Evolutionary conservation across 768 basidiomycete genomes (phyloP).

Genomic region (Tricholoma furcatifolium): DNA sequence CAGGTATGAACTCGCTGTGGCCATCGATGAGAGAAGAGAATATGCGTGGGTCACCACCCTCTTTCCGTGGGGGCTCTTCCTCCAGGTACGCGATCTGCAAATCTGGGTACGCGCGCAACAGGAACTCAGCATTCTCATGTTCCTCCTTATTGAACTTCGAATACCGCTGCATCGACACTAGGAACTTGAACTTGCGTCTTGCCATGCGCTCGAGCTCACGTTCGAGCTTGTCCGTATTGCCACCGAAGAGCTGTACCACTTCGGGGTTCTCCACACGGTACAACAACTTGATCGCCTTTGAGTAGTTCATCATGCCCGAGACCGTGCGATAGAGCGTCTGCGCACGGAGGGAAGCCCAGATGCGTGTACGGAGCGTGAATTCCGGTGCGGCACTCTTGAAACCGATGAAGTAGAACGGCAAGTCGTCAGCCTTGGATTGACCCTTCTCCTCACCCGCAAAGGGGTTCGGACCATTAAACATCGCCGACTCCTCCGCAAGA

Average conservation of each 20-base stretch:
- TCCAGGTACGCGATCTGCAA: slow-evolving; percentile 98
- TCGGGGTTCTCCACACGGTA: slow-evolving; percentile 99
- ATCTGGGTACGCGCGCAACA: slow-evolving; percentile 96
- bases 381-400: slow-evolving; percentile 99
- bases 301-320: slow-evolving; percentile 99
- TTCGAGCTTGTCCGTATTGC: slow-evolving; percentile 96
- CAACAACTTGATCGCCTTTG: slow-evolving; percentile 98
- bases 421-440: slow-evolving; percentile 80
- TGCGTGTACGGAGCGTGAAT: slow-evolving; percentile 96
- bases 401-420: slow-evolving; percentile 97
- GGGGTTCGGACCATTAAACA: slow-evolving; percentile 77
- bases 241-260: slow-evolving; percentile 95
- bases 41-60: slow-evolving; percentile 92
- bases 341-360: slow-evolving; percentile 98
- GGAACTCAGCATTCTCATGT: slow-evolving; percentile 97
- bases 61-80: slow-evolving; percentile 91
- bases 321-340: slow-evolving; percentile 99
- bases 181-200: slow-evolving; percentile 97
- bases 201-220: slow-evolving; percentile 97
- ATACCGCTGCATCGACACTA: slow-evolving; percentile 99
- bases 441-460: slow-evolving; percentile 77
- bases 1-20: slow-evolving; percentile 91
- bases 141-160: slow-evolving; percentile 99
- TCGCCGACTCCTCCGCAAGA: slow-evolving; percentile 90
- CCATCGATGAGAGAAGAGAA: slow-evolving; percentile 98